phyloP scores from a whole-genome alignment of 2,329 filamentous ascomycete genomes.

The Dothideomycetes sp. region DNA sequence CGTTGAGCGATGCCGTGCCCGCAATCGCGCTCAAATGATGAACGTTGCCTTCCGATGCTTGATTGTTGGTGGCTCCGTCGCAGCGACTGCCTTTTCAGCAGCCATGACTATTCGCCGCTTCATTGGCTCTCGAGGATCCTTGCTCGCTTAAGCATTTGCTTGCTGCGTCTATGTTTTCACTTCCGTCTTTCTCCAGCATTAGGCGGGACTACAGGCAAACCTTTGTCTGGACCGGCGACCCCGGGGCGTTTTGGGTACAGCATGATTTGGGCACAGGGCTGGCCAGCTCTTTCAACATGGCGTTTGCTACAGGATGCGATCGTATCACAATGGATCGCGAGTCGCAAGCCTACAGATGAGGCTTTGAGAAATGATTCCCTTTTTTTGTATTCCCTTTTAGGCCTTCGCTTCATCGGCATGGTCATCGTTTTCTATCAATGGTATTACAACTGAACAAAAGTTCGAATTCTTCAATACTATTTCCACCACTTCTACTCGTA shows the following conservation, averaged over 20 bases:
- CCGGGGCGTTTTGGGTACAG: not conserved
- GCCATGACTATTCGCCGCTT: constrained; percentile 24
- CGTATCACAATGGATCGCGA: too few species aligned
- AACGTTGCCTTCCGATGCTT: constrained; percentile 41
- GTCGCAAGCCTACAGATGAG: too few species aligned
- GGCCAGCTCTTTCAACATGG: not conserved
- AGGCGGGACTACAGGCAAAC: not conserved
- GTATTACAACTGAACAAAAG: not conserved
- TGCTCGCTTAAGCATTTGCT: constrained; percentile 5
- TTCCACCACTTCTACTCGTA: not conserved
- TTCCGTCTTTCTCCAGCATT: constrained; percentile 2
- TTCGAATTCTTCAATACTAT: not conserved
- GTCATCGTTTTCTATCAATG: not conserved
- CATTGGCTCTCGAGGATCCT: constrained; percentile 16
- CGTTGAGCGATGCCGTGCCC: constrained; percentile 40
- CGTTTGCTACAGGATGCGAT: too few species aligned
- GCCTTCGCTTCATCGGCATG: not conserved
- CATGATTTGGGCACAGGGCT: not conserved
- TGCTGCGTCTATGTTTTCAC: not conserved
- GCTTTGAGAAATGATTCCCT: too few species aligned
- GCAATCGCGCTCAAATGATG: constrained; percentile 46
- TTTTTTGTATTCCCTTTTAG: too few species aligned
- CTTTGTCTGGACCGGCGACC: not conserved
- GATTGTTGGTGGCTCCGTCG: constrained; percentile 36
- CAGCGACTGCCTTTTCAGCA: constrained; percentile 29